Conservation (phyloP, 208 protist genomes). For the Naegleria gruberi region DNA sequence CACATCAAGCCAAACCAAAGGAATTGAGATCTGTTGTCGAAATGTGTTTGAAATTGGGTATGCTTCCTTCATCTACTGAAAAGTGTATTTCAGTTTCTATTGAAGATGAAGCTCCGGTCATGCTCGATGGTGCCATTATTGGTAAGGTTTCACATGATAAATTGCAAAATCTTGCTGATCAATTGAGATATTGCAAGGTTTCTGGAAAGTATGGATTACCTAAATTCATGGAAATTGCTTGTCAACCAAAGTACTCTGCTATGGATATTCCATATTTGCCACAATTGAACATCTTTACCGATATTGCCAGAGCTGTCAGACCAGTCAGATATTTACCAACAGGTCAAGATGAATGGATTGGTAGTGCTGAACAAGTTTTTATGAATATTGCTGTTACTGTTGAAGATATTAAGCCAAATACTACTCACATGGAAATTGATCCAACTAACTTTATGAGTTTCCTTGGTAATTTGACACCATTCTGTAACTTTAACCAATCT, state of each 20-base stretch:
- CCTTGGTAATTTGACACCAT: conserved; percentile 95
- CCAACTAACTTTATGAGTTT: conserved; percentile 90
- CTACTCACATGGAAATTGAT: conserved; percentile 86
- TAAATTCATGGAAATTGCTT: conserved; percentile 29
- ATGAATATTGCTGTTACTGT: conserved; percentile 84
- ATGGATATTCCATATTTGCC: conserved; percentile 44
- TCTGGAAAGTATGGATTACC: conserved; percentile 25
- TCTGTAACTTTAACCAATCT: conserved; percentile 99
- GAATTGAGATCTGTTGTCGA: background rate
- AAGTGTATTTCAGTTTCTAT: background rate
- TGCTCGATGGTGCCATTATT: conserved; percentile 75
- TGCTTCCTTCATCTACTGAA: background rate
- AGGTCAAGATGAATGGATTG: conserved; percentile 65
- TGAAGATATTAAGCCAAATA: conserved; percentile 55
- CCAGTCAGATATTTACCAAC: conserved; percentile 76
- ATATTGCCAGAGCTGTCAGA: conserved; percentile 81
- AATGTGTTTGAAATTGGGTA: background rate
- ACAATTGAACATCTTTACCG: conserved; percentile 78
- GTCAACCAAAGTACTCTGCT: background rate
- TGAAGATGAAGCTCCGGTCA: conserved; percentile 50
- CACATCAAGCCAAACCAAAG: background rate
- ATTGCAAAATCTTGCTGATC: background rate
- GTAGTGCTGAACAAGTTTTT: conserved; percentile 95
- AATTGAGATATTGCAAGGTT: conserved; percentile 39
- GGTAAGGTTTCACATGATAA: conserved; percentile 55